Percentiles rank a stretch among this genome's conserved stretches.
Conservation (phyloP, 1,284 basidiomycete species). For the Wolfiporia cocos region DNA sequence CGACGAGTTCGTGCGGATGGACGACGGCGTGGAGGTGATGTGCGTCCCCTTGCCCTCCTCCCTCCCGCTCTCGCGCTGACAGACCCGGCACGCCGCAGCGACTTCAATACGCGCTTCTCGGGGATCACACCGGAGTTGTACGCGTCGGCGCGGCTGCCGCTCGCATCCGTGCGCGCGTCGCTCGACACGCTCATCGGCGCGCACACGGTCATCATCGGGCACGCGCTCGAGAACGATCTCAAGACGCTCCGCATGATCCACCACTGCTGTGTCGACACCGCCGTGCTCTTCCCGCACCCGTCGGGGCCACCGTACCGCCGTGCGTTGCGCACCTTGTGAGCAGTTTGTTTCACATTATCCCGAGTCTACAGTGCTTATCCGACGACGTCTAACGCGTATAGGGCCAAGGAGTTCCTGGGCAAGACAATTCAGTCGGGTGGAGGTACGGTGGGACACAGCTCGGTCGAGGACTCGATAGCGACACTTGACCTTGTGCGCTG, state of each 20-base stretch:
- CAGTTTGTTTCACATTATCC: slow-evolving; percentile 6
- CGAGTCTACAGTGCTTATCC: too few species aligned
- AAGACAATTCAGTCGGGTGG: slow-evolving; percentile 74
- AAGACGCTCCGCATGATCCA: slow-evolving; percentile 84
- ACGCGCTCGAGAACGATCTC: slow-evolving; percentile 87
- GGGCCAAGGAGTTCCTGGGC: slow-evolving; percentile 73
- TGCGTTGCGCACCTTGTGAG: slow-evolving; percentile 76
- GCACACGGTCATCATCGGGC: slow-evolving; percentile 80
- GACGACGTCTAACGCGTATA: too few species aligned
- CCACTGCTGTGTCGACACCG: slow-evolving; percentile 77
- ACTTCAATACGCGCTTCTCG: slow-evolving; percentile 88
- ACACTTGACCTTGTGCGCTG: slow-evolving; percentile 82
- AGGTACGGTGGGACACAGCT: slow-evolving; percentile 74
- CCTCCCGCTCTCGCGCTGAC: neutral
- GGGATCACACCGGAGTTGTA: slow-evolving; percentile 68
- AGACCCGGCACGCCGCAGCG: slow-evolving; percentile 38
- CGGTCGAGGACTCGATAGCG: slow-evolving; percentile 77
- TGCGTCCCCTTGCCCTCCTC: slow-evolving; percentile 32
- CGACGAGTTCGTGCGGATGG: slow-evolving; percentile 80
- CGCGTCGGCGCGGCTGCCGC: slow-evolving; percentile 49
- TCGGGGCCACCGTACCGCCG: slow-evolving; percentile 75
- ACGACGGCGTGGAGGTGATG: slow-evolving; percentile 74
- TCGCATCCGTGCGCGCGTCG: slow-evolving; percentile 59
- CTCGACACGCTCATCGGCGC: slow-evolving; percentile 68
- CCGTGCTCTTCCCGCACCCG: slow-evolving; percentile 76